A percentile compares a stretch with the other conserved stretches of the same genome.
phyloP scores from a whole-genome alignment of 1,139 yeast genomes.

The Diutina ranongensis region DNA sequence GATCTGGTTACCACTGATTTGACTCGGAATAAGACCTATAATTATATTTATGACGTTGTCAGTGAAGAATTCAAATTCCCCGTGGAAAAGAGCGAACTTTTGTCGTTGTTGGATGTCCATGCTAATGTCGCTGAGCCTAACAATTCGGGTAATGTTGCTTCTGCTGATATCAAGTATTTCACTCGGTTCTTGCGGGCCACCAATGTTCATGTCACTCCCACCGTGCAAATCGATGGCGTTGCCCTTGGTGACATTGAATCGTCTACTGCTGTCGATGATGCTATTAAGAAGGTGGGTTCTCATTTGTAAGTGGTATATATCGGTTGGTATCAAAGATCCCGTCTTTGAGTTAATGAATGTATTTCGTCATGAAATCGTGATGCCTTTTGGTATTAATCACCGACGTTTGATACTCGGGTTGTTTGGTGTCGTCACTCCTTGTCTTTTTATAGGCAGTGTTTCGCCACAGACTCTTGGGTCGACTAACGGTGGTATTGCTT shows the following conservation, averaged over 20 bases:
- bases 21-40: conserved; percentile 46
- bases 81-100: conserved; percentile 26
- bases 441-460: background rate
- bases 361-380: background rate
- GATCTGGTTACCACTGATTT: conserved; percentile 48
- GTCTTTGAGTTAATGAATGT: background rate
- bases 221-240: conserved; percentile 57
- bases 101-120: conserved; percentile 20
- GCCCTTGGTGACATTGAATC: background rate
- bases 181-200: conserved; percentile 63
- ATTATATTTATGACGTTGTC: conserved; percentile 43
- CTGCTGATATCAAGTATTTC: conserved; percentile 60
- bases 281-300: background rate
- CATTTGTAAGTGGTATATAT: too few species aligned
- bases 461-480: background rate
- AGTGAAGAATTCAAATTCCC: conserved; percentile 22
- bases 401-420: background rate
- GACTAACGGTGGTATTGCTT: background rate
- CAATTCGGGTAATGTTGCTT: conserved; percentile 50
- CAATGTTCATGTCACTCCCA: conserved; percentile 81
- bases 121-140: conserved; percentile 18
- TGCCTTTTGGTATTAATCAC: conserved; percentile 1
- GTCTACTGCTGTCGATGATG: background rate
- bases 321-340: too few species aligned
- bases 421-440: background rate